phyloP scores from a whole-genome alignment of 768 basidiomycete species.

The Leccinum rimulosum region DNA sequence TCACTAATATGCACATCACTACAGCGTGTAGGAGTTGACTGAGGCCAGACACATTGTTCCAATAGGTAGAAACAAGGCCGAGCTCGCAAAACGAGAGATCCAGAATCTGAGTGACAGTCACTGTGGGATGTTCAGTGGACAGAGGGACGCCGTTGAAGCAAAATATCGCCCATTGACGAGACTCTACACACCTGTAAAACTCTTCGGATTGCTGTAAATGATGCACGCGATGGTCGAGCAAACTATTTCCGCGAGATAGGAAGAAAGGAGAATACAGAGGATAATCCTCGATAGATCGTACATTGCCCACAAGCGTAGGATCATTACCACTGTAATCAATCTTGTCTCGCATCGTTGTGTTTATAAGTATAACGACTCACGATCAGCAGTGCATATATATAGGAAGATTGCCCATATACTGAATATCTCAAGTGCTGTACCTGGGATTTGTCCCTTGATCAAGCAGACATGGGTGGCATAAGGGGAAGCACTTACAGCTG shows the following conservation, averaged over 20 bases:
- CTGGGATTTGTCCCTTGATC: not conserved
- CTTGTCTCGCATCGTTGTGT: not conserved
- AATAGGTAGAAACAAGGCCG: not conserved
- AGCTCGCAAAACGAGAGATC: not conserved
- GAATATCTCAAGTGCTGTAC: not conserved
- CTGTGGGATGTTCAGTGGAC: not conserved
- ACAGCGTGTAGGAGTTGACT: not conserved
- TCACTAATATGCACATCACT: not conserved
- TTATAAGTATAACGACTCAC: conserved; percentile 1
- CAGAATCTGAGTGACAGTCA: not conserved
- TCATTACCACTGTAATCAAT: conserved; percentile 12
- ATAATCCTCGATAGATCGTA: conserved; percentile 9
- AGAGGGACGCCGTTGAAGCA: not conserved
- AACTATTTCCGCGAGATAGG: conserved; percentile 7
- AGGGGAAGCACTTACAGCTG: not conserved
- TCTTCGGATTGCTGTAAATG: not conserved
- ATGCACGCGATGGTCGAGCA: not conserved
- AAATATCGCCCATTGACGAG: not conserved
- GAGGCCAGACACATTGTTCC: not conserved
- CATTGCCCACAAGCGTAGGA: conserved; percentile 17
- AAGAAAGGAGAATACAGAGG: conserved; percentile 8
- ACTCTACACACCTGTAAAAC: not conserved
- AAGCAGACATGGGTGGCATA: not conserved
- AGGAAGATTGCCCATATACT: not conserved
- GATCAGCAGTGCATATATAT: conserved; percentile 9